Conservation (phyloP, 495 filamentous ascomycete species). For the Pyronema domesticum region DNA sequence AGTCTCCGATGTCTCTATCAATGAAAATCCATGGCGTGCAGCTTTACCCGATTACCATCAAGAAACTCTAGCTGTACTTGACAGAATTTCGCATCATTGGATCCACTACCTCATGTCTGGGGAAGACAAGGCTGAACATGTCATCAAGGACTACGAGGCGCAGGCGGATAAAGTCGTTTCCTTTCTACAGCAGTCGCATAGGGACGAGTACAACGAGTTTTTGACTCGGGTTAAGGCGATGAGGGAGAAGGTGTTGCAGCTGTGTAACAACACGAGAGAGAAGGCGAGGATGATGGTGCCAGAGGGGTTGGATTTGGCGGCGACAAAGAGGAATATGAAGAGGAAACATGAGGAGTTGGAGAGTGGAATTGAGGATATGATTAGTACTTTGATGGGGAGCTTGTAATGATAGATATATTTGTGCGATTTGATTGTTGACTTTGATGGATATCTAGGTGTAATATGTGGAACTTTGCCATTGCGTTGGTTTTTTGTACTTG, state of each 20-base stretch:
- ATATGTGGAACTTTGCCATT: too few relatives aligned
- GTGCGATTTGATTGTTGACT: too few relatives aligned
- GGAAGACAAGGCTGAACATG: constrained; percentile 13
- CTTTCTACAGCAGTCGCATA: constrained; percentile 8
- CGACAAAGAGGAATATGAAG: background rate
- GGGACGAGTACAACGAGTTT: constrained; percentile 13
- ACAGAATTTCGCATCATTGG: constrained; percentile 13
- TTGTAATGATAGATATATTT: too few relatives aligned
- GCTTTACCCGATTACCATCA: constrained; percentile 16
- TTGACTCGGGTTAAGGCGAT: constrained; percentile 1
- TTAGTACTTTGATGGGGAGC: background rate
- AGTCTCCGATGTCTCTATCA: background rate
- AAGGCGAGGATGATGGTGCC: background rate
- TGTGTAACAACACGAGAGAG: background rate
- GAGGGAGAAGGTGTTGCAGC: constrained; percentile 4
- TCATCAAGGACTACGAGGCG: constrained; percentile 15
- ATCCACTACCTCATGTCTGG: constrained; percentile 19
- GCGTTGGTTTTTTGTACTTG: too few relatives aligned
- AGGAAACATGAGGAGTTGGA: background rate
- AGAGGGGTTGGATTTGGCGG: background rate
- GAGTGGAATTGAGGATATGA: background rate
- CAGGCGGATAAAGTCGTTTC: constrained; percentile 8
- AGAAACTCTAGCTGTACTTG: constrained; percentile 14
- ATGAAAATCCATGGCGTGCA: constrained; percentile 8
- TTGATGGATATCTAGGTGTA: too few relatives aligned